A percentile compares a stretch with the other conserved stretches of the same genome.
These are phyloP conservation scores for Scenedesmus sp. DNA, from an alignment of 163 green algal genomes.

Conservation along the genomic window DNA sequence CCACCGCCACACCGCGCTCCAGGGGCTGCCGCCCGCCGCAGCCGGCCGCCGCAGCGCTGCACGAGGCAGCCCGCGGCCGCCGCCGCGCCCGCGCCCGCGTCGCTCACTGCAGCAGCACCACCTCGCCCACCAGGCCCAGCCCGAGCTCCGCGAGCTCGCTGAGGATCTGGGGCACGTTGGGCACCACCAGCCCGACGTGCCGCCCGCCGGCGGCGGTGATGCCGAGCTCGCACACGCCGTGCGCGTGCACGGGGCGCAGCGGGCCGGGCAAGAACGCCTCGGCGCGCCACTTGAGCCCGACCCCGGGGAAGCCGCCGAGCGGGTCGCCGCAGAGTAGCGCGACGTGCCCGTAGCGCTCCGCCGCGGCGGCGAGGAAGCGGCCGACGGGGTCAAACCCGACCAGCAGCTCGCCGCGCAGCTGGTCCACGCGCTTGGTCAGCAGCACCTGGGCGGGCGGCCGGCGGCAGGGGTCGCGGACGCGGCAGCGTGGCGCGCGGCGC, in stretches of 20 bases:
- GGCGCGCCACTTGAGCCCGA: slow-evolving; percentile 76
- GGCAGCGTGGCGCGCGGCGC: slow-evolving; percentile 49
- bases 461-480: slow-evolving; percentile 35
- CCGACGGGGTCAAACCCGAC: slow-evolving; percentile 82
- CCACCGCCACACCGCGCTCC: too few species aligned
- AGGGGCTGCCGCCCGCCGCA: too few species aligned
- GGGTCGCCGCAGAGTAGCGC: slow-evolving; percentile 71
- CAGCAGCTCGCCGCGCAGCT: slow-evolving; percentile 75
- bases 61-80: too few species aligned
- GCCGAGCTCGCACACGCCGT: slow-evolving; percentile 36
- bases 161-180: slow-evolving; percentile 41
- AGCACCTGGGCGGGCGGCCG: too few species aligned
- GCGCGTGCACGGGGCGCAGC: slow-evolving; percentile 37
- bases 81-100: too few species aligned
- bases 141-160: slow-evolving; percentile 35
- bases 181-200: slow-evolving; percentile 25
- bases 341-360: slow-evolving; percentile 60
- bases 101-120: slow-evolving; percentile 49
- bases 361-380: slow-evolving; percentile 54
- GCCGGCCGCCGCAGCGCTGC: too few species aligned
- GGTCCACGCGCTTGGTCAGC: slow-evolving; percentile 34
- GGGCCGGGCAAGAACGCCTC: slow-evolving; percentile 57
- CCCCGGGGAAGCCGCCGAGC: slow-evolving; percentile 47
- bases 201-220: slow-evolving; percentile 3
- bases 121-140: slow-evolving; percentile 38